Conservation (phyloP, 2,329 filamentous ascomycete genomes). For the Dactylonectria estremocensis region DNA sequence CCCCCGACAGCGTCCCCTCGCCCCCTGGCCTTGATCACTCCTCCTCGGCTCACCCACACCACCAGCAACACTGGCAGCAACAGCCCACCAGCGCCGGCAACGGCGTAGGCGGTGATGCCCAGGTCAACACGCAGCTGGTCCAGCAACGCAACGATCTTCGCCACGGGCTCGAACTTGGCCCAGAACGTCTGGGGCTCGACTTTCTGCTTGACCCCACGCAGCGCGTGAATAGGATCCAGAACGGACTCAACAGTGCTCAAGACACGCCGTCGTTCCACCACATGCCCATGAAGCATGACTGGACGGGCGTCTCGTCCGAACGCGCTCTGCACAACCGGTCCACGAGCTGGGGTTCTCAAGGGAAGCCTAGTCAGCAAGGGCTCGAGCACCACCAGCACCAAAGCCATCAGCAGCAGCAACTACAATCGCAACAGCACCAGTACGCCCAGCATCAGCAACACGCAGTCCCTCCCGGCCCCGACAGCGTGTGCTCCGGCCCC, state of each 20-base stretch:
- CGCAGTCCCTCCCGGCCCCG: constrained; percentile 37
- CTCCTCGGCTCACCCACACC: constrained; percentile 25
- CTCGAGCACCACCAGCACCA: constrained; percentile 39
- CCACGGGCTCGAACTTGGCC: constrained; percentile 72
- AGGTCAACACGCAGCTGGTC: constrained; percentile 50
- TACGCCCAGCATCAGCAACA: constrained; percentile 26
- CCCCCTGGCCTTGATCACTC: constrained; percentile 42
- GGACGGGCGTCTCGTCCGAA: constrained; percentile 54
- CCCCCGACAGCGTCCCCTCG: constrained; percentile 44
- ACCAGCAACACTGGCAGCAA: constrained; percentile 35
- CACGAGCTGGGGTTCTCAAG: constrained; percentile 45
- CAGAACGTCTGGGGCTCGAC: constrained; percentile 79
- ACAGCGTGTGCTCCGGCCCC: constrained; percentile 41
- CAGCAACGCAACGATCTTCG: constrained; percentile 66
- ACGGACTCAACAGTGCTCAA: constrained; percentile 64
- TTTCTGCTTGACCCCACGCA: constrained; percentile 78
- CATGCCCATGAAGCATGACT: constrained; percentile 67
- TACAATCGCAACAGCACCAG: constrained; percentile 29
- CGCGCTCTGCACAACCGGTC: constrained; percentile 43
- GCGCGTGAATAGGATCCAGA: constrained; percentile 67
- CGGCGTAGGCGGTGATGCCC: constrained; percentile 18
- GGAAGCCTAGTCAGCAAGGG: constrained; percentile 31
- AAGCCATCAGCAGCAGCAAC: constrained; percentile 18
- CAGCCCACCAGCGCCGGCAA: constrained; percentile 1
- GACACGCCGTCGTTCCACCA: constrained; percentile 62